A percentile compares a stretch with the other conserved stretches of the same genome.
These are phyloP conservation scores for Linum tenue DNA, from an alignment of 345 rosid species.

Conservation along the genomic window DNA sequence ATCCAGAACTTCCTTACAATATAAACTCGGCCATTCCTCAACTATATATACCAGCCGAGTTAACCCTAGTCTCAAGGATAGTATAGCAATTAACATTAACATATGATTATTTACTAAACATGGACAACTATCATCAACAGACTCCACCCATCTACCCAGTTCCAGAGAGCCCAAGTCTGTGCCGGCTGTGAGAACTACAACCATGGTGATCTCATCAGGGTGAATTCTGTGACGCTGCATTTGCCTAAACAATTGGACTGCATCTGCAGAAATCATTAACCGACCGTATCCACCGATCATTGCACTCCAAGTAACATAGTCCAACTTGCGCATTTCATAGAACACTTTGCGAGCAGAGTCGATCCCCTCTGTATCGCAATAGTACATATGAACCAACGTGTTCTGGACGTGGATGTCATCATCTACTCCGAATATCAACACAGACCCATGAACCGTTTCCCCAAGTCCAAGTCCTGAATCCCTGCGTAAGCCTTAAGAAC, in stretches of 20 bases:
- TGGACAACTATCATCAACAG: neutral
- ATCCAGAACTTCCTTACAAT: too few species aligned
- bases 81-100: too few species aligned
- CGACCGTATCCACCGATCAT: constrained; percentile 49
- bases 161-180: constrained; percentile 48
- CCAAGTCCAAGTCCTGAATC: constrained; percentile 32
- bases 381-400: constrained; percentile 42
- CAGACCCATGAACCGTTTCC: constrained; percentile 36
- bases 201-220: constrained; percentile 52
- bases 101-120: too few species aligned
- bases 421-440: constrained; percentile 33
- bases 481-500: constrained; percentile 53
- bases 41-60: too few species aligned
- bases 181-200: constrained; percentile 44
- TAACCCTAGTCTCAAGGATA: too few species aligned
- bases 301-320: constrained; percentile 49
- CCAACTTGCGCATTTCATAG: constrained; percentile 34
- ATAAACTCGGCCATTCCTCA: too few species aligned
- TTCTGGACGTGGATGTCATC: constrained; percentile 39
- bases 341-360: constrained; percentile 37
- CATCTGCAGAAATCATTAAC: constrained; percentile 27
- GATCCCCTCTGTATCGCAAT: constrained; percentile 26
- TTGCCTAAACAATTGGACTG: constrained; percentile 37
- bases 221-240: constrained; percentile 35
- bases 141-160: constrained; percentile 50